These are phyloP conservation scores for Dispira simplex DNA, from an alignment of 192 early-diverging fungal genomes.

Conservation along the genomic window DNA sequence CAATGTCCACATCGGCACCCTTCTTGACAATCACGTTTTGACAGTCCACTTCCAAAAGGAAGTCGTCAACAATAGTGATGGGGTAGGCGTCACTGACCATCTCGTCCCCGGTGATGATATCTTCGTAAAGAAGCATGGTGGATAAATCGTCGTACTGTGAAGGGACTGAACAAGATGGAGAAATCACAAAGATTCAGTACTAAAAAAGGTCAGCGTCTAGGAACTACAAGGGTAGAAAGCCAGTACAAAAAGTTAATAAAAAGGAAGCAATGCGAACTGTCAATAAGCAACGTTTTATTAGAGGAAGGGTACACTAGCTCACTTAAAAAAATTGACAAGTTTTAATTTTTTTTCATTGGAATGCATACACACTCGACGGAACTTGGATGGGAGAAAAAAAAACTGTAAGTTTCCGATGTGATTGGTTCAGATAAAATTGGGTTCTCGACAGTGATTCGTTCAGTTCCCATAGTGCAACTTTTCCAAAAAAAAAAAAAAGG, in stretches of 20 bases:
- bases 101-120: constrained; percentile 65
- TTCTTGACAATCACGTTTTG: constrained; percentile 43
- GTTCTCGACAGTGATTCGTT: no score
- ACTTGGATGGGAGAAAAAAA: no score
- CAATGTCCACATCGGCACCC: constrained; percentile 68
- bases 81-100: constrained; percentile 80
- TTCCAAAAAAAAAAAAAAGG: no score
- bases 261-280: no score
- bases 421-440: no score
- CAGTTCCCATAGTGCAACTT: no score
- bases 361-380: no score
- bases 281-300: no score
- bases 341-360: no score
- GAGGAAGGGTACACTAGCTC: no score
- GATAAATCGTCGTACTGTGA: constrained; percentile 16
- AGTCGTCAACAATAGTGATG: constrained; percentile 42
- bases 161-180: constrained; percentile 10
- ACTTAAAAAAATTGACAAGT: no score
- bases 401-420: no score
- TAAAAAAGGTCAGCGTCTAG: constrained; percentile 8
- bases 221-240: constrained; percentile 4
- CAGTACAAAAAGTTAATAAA: neutral
- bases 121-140: constrained; percentile 52
- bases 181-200: constrained; percentile 4
- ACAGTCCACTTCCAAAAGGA: constrained; percentile 66